A percentile compares a stretch with the other conserved stretches of the same genome.
phyloP scores from a whole-genome alignment of 192 early-diverging fungal species.

The Linnemannia zychae region DNA sequence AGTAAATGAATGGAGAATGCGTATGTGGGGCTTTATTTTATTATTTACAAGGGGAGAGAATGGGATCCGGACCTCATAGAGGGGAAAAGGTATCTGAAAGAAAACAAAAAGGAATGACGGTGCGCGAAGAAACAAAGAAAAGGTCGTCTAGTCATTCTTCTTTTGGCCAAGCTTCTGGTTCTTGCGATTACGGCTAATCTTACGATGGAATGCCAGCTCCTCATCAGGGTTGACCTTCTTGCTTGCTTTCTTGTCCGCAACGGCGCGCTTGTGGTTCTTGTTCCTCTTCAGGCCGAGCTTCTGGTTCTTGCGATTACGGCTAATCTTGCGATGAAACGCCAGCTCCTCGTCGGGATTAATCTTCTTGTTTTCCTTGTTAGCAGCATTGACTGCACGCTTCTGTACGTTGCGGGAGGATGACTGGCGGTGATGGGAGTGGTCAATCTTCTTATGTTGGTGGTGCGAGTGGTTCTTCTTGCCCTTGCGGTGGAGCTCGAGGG shows the following conservation, averaged over 20 bases:
- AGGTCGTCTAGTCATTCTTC: conserved; percentile 12
- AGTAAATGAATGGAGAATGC: neutral
- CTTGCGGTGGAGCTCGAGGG: conserved; percentile 6
- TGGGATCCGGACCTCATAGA: neutral
- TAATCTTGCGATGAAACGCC: conserved; percentile 39
- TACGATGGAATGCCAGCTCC: conserved; percentile 40
- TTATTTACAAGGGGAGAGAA: neutral
- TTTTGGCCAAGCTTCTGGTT: conserved; percentile 2
- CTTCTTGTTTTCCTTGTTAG: conserved; percentile 19
- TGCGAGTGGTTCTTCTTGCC: neutral
- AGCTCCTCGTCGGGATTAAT: conserved; percentile 16
- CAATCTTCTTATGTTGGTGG: neutral
- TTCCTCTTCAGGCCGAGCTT: neutral
- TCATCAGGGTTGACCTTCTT: conserved; percentile 15
- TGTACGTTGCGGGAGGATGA: neutral
- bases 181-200: conserved; percentile 38
- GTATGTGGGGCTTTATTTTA: neutral
- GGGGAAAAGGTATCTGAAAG: neutral
- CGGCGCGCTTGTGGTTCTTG: neutral
- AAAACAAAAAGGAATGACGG: neutral
- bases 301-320: conserved; percentile 25
- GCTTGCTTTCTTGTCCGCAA: neutral
- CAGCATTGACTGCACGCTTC: conserved; percentile 2
- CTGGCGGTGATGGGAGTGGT: neutral
- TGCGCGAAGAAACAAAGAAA: neutral